phyloP scores from a whole-genome alignment of 306 rosid species.

The Trifolium subterraneum region DNA sequence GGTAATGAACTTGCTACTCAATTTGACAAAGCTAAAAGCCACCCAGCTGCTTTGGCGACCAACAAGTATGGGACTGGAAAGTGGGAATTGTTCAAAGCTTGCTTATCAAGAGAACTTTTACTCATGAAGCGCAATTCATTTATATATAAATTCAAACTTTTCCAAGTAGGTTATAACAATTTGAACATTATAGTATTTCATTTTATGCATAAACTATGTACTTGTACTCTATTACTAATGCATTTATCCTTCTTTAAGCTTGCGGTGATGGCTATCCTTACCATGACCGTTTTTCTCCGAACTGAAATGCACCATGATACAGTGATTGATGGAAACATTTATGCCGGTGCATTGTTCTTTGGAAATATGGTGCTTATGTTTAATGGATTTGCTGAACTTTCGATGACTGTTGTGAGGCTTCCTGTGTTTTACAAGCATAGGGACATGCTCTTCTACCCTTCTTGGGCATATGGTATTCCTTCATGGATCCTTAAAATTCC shows the following conservation, averaged over 20 bases:
- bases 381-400: slow-evolving; percentile 53
- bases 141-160: too few relatives aligned
- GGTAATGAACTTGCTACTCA: slow-evolving; percentile 47
- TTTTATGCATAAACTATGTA: not conserved
- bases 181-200: not conserved
- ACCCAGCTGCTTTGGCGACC: slow-evolving; percentile 56
- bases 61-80: slow-evolving; percentile 45
- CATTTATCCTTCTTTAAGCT: slow-evolving; percentile 44
- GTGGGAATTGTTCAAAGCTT: slow-evolving; percentile 51
- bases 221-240: not conserved
- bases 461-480: slow-evolving; percentile 64
- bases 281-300: slow-evolving; percentile 63
- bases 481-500: slow-evolving; percentile 59
- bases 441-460: slow-evolving; percentile 60
- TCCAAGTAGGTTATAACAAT: slow-evolving; percentile 39
- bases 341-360: slow-evolving; percentile 25
- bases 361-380: slow-evolving; percentile 23
- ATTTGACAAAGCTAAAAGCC: slow-evolving; percentile 54
- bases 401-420: slow-evolving; percentile 55
- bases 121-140: too few relatives aligned
- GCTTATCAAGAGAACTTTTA: slow-evolving; percentile 36
- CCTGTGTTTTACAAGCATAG: slow-evolving; percentile 69
- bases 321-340: slow-evolving; percentile 54
- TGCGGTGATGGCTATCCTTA: slow-evolving; percentile 49
- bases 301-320: slow-evolving; percentile 63